phyloP scores from a whole-genome alignment of 352 stramenopile genomes.

The Globisporangium solare region DNA sequence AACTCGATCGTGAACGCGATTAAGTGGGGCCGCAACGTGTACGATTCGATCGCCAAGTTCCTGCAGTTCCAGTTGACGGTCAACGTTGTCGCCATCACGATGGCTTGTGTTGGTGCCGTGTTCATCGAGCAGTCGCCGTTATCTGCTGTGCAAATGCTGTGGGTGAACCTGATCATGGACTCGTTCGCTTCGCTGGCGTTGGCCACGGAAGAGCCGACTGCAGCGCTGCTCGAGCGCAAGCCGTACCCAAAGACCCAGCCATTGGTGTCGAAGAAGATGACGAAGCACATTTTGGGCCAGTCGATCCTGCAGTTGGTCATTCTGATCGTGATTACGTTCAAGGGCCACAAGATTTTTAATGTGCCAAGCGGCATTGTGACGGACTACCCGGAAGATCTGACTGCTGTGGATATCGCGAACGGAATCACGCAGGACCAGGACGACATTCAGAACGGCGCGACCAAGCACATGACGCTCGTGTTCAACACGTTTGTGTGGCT shows the following conservation, averaged over 20 bases:
- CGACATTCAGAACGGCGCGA: constrained; percentile 33
- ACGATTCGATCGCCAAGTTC: constrained; percentile 97
- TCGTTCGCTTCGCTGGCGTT: constrained; percentile 94
- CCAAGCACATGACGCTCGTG: constrained; percentile 92
- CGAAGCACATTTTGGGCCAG: constrained; percentile 92
- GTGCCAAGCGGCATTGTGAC: constrained; percentile 33
- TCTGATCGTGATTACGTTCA: constrained; percentile 82
- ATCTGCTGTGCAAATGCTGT: constrained; percentile 95
- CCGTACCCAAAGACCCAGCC: constrained; percentile 88
- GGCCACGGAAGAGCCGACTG: constrained; percentile 89
- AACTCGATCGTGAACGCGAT: constrained; percentile 94
- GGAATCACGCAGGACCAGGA: constrained; percentile 22
- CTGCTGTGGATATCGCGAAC: no score
- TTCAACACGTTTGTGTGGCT: constrained; percentile 98
- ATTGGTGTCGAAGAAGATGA: constrained; percentile 93
- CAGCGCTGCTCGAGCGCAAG: constrained; percentile 83
- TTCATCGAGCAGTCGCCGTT: constrained; percentile 68
- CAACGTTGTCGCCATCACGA: constrained; percentile 89
- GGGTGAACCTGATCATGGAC: constrained; percentile 98
- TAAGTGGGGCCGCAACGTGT: constrained; percentile 95
- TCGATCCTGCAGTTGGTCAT: constrained; percentile 88
- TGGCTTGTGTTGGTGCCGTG: constrained; percentile 87
- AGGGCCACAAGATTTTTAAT: constrained; percentile 45
- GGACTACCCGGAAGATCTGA: constrained; percentile 27
- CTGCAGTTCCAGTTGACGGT: constrained; percentile 96